Base-by-base conservation (phyloP, 345 rosid genomes). In the Citrus maxima region DNA sequence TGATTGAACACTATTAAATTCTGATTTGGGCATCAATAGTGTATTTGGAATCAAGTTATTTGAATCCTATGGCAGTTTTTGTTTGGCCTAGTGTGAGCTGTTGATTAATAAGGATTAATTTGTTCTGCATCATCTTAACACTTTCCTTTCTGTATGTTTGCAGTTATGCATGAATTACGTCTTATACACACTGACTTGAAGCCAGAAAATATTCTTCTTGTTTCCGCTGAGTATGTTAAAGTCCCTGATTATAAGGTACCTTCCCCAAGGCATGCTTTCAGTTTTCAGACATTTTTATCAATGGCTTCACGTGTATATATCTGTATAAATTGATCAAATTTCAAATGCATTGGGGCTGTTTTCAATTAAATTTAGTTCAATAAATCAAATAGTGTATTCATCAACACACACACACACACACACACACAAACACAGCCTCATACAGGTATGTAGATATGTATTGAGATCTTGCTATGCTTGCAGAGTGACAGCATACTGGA, bases 151-250 rank as follows among this genome's bases (percentile, higher is more conserved):
- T 59, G 40, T 84, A 73, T 75, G 49, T 61, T 80, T 85, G 91
- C 93, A 93, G 95, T 91, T 80, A 86, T 93, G 95, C 93, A 91
- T 74, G 95, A 93, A 22, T 85, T 93, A n/a, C 89, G 80, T 73
- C 83, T 91, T 59, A 89, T 93, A 75, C 95, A 93, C 85, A 93
- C 97, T 1, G 95, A 91, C 85, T 72, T 93, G 89, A 93, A 93
- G 90, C 97, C 97, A 37, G 95, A 93, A 84, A 93, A 93, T 81
- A 88, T 91, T 82, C 92, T 93, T 76, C 84, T 93, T 42, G 92
- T 90, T 42, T 91, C 97, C n/a, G 73, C 93, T 37, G 97, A 93
- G 38, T 89, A 84, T 82, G 81, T 93, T 76, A 91, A 90, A 86
- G 90, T 90, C 38, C 97, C 97, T 63, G 97, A 91, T 77, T 90